These are phyloP conservation scores for Lepidium aucheri DNA, from an alignment of 345 rosid genomes.

Conservation along the genomic window DNA sequence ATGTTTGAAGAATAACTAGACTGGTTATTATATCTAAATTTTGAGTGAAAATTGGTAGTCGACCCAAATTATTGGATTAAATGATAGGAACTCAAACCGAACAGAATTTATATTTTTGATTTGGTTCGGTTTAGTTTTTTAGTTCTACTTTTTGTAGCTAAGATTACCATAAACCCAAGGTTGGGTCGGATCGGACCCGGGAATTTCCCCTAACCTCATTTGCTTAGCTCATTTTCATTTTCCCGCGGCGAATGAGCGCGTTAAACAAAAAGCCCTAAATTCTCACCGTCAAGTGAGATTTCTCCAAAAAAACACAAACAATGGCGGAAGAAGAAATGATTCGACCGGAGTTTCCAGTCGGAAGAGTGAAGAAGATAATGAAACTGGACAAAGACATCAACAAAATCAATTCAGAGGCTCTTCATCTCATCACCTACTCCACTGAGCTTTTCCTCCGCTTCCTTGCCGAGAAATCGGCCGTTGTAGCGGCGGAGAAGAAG, in stretches of 20 bases:
- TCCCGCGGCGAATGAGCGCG: not conserved
- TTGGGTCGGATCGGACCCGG: no score
- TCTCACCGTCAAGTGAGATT: not conserved
- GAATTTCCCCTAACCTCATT: no score
- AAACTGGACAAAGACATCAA: constrained; percentile 82
- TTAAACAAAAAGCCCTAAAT: not conserved
- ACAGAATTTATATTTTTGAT: no score
- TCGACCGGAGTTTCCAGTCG: constrained; percentile 49
- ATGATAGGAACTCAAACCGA: no score
- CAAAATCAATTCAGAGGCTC: constrained; percentile 81
- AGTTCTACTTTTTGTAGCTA: no score
- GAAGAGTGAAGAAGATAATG: constrained; percentile 75
- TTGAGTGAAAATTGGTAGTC: no score
- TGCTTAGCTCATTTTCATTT: not conserved
- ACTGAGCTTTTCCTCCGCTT: constrained; percentile 62
- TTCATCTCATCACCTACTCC: constrained; percentile 51
- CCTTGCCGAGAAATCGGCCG: constrained; percentile 61
- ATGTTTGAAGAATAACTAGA: no score
- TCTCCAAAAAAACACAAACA: not conserved
- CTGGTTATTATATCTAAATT: no score
- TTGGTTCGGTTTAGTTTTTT: no score
- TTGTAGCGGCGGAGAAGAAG: constrained; percentile 54
- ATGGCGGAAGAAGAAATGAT: constrained; percentile 61
- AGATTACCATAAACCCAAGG: no score
- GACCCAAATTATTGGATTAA: no score